Base-by-base conservation (phyloP, 192 early-diverging fungal species). In the Gigaspora rosea region DNA sequence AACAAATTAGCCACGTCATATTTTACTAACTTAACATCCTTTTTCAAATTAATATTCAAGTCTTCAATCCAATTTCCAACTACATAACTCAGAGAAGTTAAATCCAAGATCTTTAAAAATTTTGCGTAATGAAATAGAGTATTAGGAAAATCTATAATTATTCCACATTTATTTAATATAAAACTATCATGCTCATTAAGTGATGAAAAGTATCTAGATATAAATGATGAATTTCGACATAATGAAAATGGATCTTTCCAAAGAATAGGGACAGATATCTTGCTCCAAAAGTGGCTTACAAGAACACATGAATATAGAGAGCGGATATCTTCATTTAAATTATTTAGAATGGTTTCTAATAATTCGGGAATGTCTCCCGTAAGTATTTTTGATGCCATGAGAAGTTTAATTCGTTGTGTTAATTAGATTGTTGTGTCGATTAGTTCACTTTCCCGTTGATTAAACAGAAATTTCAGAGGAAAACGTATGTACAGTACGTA, bases 141-240 rank as follows among this genome's bases (percentile, higher is more conserved):
- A 41, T 41, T 41, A 41, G 41, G 41, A 41, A 41, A 41, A 41
- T 41, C 41, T 41, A 41, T 7, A 7, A 41, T 7, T 41, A 41
- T 41, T 63, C 20, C 61, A 63, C 15, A 5, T 32, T 35, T 10
- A 15, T 63, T 11, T 15, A 63, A 63, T 15, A 33, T 13, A 4
- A 15, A 33, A 7, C 13, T 62, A 32, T 62, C 32, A 32, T 62
- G 12, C 33, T 33, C 27, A 11, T 35, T 18, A 0, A 63, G 33
- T 11, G 10, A 63, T 63, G 61, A 63, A 33, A 63, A 16, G 10
- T 63, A 63, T 63, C 61, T 33, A 63, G 61, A 63, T 33, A 63
- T 15, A 33, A 33, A 4, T 8, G 33, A 6, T 63, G 7, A 15
- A 4, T 62, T 62, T 9, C 27, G 27, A 62, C 33, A 33, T 32